Evolutionary conservation across 495 filamentous ascomycete species (phyloP).

Genomic region (Hypoxylon subgilvum): DNA sequence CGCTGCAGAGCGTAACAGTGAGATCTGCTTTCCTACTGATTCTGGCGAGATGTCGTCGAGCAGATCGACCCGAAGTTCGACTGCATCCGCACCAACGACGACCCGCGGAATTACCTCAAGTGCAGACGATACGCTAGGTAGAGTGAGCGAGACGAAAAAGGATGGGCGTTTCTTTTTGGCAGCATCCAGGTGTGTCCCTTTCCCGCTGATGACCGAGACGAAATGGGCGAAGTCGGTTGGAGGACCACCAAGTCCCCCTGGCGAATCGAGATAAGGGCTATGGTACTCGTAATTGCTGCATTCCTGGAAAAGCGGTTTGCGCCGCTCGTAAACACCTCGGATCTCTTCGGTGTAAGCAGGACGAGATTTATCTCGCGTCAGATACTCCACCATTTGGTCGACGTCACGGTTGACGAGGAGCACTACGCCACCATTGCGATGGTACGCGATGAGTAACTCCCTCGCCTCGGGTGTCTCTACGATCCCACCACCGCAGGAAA

Average conservation of each 20-base stretch:
- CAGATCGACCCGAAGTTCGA: slow-evolving; percentile 93
- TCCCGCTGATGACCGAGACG: slow-evolving; percentile 73
- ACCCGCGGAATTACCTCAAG: slow-evolving; percentile 71
- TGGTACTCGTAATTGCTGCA: slow-evolving; percentile 97
- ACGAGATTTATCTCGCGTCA: slow-evolving; percentile 86
- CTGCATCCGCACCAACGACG: slow-evolving; percentile 86
- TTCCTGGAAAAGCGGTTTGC: slow-evolving; percentile 88
- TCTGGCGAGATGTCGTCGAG: slow-evolving; percentile 77
- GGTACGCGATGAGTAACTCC: slow-evolving; percentile 73
- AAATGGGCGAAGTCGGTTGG: slow-evolving; percentile 83
- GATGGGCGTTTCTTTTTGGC: slow-evolving; percentile 75
- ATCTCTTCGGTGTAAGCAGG: slow-evolving; percentile 95
- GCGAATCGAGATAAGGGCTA: slow-evolving; percentile 69
- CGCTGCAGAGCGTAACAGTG: slow-evolving; percentile 75
- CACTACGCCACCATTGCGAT: slow-evolving; percentile 83
- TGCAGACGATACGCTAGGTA: slow-evolving; percentile 71
- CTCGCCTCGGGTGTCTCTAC: slow-evolving; percentile 88
- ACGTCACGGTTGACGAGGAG: slow-evolving; percentile 87
- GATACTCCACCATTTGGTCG: slow-evolving; percentile 84
- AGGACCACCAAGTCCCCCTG: slow-evolving; percentile 63
- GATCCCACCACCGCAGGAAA: slow-evolving; percentile 92
- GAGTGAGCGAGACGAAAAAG: slow-evolving; percentile 91
- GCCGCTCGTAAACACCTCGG: slow-evolving; percentile 86
- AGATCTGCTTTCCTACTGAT: slow-evolving; percentile 80
- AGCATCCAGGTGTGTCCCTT: slow-evolving; percentile 64